These are phyloP conservation scores for Ballota nigra DNA, from an alignment of 257 asterid species.

Conservation along the genomic window DNA sequence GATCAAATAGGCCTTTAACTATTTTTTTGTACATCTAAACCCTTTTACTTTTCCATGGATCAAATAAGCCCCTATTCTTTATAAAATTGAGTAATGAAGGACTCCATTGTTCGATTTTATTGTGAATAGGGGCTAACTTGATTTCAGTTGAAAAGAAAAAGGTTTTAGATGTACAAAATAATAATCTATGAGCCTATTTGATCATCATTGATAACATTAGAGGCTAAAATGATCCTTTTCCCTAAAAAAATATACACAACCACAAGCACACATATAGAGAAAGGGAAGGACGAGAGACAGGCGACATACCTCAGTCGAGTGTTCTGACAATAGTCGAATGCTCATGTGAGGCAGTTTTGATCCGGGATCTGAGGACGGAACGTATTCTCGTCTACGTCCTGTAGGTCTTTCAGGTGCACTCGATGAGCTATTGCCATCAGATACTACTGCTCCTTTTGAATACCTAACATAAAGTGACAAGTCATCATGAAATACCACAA, in stretches of 20 bases:
- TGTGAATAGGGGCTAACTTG: too few species aligned
- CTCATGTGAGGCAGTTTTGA: conserved; percentile 82
- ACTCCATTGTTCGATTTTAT: too few species aligned
- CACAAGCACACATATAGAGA: not conserved
- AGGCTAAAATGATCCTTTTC: too few species aligned
- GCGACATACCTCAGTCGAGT: conserved; percentile 42
- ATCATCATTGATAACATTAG: too few species aligned
- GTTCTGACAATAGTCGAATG: conserved; percentile 43
- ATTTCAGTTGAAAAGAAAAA: too few species aligned
- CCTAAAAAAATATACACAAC: not conserved
- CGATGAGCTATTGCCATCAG: conserved; percentile 35
- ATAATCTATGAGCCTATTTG: too few species aligned
- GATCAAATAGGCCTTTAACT: too few species aligned
- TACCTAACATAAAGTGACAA: conserved; percentile 51
- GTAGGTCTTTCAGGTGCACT: conserved; percentile 51
- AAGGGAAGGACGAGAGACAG: conserved; percentile 1
- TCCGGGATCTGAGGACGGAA: conserved; percentile 81
- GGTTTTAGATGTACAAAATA: too few species aligned
- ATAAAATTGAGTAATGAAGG: too few species aligned
- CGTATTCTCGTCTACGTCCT: conserved; percentile 81
- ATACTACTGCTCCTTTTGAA: conserved; percentile 63
- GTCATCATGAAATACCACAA: not conserved
- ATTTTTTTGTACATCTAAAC: too few species aligned
- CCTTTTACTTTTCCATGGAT: too few species aligned
- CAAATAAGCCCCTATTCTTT: too few species aligned